These are phyloP conservation scores for Ustilago cynodontis DNA, from an alignment of 1,284 basidiomycete genomes.

Conservation along the genomic window DNA sequence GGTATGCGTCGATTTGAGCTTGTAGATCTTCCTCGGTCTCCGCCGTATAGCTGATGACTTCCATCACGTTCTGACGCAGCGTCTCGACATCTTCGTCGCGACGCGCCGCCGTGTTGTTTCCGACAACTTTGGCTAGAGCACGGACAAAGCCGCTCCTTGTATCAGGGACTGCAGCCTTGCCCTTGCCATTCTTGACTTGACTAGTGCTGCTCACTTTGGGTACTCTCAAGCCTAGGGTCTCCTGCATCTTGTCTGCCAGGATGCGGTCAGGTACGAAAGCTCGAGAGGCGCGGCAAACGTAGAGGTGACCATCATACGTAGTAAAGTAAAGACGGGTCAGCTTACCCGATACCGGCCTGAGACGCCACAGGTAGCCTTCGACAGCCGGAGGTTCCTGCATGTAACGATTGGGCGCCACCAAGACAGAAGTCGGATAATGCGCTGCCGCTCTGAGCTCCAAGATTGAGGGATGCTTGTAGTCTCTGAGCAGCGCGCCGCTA, in stretches of 20 bases:
- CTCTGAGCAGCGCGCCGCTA: constrained; percentile 78
- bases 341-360: constrained; percentile 76
- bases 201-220: constrained; percentile 32
- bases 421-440: constrained; percentile 76
- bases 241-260: constrained; percentile 71
- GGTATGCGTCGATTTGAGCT: constrained; percentile 57
- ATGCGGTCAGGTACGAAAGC: constrained; percentile 79
- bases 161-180: constrained; percentile 12
- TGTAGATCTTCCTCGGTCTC: constrained; percentile 52
- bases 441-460: constrained; percentile 80
- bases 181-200: constrained; percentile 14
- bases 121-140: constrained; percentile 47
- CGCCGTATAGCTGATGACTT: constrained; percentile 52
- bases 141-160: constrained; percentile 26
- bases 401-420: constrained; percentile 74
- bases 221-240: constrained; percentile 43
- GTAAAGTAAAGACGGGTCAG: constrained; percentile 79
- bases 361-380: constrained; percentile 81
- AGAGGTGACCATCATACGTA: constrained; percentile 81
- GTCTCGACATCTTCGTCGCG: constrained; percentile 65
- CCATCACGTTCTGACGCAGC: constrained; percentile 67
- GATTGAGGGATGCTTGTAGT: constrained; percentile 72
- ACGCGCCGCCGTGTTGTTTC: constrained; percentile 41
- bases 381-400: constrained; percentile 80
- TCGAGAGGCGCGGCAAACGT: constrained; percentile 74